Evolutionary conservation across 1,284 basidiomycete species (phyloP).

Genomic region (Gomphus bonarii): DNA sequence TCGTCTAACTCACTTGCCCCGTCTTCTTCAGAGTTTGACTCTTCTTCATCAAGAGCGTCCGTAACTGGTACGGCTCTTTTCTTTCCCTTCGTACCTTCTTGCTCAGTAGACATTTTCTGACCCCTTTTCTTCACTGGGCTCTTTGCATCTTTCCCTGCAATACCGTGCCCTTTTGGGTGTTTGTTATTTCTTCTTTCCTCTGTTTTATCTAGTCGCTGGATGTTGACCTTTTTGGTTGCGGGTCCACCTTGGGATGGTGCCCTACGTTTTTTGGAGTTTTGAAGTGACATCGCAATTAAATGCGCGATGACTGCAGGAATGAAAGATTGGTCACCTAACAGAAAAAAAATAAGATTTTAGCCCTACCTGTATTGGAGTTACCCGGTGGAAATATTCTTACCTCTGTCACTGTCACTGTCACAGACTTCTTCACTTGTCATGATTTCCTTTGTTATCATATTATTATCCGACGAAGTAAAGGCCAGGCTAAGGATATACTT

Average conservation of each 20-base stretch:
- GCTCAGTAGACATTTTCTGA: slow-evolving; percentile 24
- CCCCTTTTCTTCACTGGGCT: slow-evolving; percentile 25
- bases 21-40: slow-evolving; percentile 12
- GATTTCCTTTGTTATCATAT: too few relatives aligned
- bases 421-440: too few relatives aligned
- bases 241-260: slow-evolving; percentile 36
- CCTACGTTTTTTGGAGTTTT: slow-evolving; percentile 35
- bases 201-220: slow-evolving; percentile 23
- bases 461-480: too few relatives aligned
- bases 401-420: too few relatives aligned
- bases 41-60: slow-evolving; percentile 11
- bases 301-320: too few relatives aligned
- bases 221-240: slow-evolving; percentile 41
- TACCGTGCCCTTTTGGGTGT: slow-evolving; percentile 43
- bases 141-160: slow-evolving; percentile 21
- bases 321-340: too few relatives aligned
- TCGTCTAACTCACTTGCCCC: slow-evolving; percentile 19
- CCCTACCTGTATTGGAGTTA: too few relatives aligned
- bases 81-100: slow-evolving; percentile 19
- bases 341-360: not conserved
- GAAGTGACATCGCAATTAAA: not conserved
- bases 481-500: too few relatives aligned
- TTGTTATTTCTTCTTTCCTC: slow-evolving; percentile 33
- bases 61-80: slow-evolving; percentile 14
- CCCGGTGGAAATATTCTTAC: too few relatives aligned